These are phyloP conservation scores for Calonectria pseudoreteaudii DNA, from an alignment of 2,329 filamentous ascomycete species.

Conservation along the genomic window DNA sequence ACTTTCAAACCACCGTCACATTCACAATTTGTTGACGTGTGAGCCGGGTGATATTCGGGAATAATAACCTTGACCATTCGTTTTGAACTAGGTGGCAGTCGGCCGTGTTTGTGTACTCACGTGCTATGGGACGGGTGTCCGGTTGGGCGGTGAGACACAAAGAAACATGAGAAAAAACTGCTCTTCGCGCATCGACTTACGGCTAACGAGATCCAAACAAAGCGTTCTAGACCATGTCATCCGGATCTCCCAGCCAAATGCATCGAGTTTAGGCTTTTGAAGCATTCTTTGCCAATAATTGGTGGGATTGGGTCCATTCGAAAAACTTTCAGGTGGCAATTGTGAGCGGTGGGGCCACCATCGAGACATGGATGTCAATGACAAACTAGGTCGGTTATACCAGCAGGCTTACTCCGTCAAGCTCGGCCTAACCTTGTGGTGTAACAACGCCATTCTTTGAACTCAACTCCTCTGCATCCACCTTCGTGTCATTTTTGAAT, in stretches of 20 bases:
- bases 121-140: not conserved
- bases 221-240: not conserved
- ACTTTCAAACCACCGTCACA: not conserved
- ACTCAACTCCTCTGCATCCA: not conserved
- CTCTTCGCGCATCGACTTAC: not conserved
- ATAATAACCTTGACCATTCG: not conserved
- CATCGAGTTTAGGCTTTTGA: not conserved
- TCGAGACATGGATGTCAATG: not conserved
- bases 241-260: not conserved
- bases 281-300: not conserved
- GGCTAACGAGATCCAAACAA: not conserved
- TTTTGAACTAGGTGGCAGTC: not conserved
- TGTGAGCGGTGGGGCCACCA: not conserved
- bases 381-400: not conserved
- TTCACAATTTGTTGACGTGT: not conserved
- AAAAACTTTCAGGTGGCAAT: slow-evolving; percentile 2
- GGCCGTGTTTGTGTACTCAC: not conserved
- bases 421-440: slow-evolving; percentile 2
- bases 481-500: not conserved
- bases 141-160: not conserved
- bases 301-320: not conserved
- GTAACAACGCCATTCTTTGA: slow-evolving; percentile 1
- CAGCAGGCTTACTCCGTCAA: slow-evolving; percentile 3
- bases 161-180: not conserved
- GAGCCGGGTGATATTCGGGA: not conserved